Percentiles rank a stretch among this genome's conserved stretches.
phyloP scores from a whole-genome alignment of 2,329 filamentous ascomycete genomes.

The Verticillium isaacii region DNA sequence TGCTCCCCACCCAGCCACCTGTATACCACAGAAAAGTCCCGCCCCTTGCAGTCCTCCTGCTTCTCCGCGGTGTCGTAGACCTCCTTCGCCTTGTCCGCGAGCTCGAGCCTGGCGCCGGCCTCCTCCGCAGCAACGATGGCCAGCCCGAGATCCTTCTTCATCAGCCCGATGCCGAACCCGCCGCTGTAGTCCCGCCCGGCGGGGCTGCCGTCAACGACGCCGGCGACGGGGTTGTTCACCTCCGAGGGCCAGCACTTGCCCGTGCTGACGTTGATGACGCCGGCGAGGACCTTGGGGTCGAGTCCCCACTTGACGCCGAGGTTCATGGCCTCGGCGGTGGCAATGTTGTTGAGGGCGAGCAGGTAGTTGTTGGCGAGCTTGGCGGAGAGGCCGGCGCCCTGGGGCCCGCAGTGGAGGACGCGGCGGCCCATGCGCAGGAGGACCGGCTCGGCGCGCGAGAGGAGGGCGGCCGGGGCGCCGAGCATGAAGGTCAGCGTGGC shows the following conservation, averaged over 20 bases:
- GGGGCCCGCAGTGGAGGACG: conserved; percentile 78
- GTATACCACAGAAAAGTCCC: conserved; percentile 81
- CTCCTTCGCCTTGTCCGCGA: conserved; percentile 57
- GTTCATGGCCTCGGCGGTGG: conserved; percentile 62
- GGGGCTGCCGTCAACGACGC: conserved; percentile 72
- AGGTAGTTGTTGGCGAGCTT: conserved; percentile 98
- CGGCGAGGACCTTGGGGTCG: conserved; percentile 63
- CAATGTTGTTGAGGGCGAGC: conserved; percentile 85
- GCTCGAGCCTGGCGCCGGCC: conserved; percentile 59
- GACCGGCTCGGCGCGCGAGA: conserved; percentile 62
- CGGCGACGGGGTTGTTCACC: conserved; percentile 89
- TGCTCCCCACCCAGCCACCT: conserved; percentile 60
- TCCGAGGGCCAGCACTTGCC: conserved; percentile 96
- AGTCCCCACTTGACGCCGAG: conserved; percentile 57
- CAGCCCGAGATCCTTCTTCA: conserved; percentile 75
- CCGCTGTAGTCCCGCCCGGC: conserved; percentile 71
- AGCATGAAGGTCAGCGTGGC: conserved; percentile 96
- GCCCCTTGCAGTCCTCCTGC: conserved; percentile 57
- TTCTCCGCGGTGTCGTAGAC: conserved; percentile 66
- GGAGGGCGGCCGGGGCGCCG: conserved; percentile 58
- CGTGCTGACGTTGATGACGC: conserved; percentile 88
- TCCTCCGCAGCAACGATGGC: conserved; percentile 69
- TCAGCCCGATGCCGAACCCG: conserved; percentile 71
- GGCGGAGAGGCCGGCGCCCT: conserved; percentile 80
- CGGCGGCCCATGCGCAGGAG: conserved; percentile 81